phyloP scores from a whole-genome alignment of 306 rosid genomes.

The Alnus rubra region DNA sequence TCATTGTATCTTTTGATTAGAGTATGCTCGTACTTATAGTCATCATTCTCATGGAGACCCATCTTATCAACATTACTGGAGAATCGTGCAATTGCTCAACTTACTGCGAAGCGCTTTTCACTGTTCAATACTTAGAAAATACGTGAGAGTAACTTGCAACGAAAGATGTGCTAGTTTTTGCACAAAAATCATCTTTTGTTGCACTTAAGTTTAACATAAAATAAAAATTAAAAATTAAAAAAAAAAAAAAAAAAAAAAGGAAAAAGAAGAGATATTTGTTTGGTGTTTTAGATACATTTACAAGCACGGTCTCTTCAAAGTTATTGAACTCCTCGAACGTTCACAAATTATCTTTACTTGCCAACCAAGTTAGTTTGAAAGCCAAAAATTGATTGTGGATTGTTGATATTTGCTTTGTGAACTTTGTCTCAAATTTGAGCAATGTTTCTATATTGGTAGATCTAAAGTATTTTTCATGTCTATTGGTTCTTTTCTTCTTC shows the following conservation, averaged over 20 bases:
- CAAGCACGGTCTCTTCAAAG: background rate
- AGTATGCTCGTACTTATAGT: background rate
- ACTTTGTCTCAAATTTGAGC: background rate
- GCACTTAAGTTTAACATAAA: background rate
- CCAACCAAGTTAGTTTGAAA: background rate
- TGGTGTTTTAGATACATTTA: background rate
- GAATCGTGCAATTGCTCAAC: no score
- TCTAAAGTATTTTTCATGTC: no score
- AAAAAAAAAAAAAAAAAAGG: no score
- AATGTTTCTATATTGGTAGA: background rate
- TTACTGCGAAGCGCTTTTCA: no score
- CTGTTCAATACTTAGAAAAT: no score
- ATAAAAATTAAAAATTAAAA: no score
- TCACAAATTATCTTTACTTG: background rate
- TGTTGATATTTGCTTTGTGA: background rate
- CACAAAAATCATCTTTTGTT: background rate
- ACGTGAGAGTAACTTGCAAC: no score
- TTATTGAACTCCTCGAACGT: background rate
- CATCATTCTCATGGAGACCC: background rate
- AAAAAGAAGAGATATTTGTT: background rate
- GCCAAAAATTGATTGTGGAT: constrained; percentile 1
- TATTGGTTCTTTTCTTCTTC: no score
- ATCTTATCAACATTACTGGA: no score
- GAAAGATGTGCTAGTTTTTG: background rate
- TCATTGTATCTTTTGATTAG: background rate